Percentiles rank a stretch among this genome's conserved stretches.
These are phyloP conservation scores for Plasmopara viticola DNA, from an alignment of 352 stramenopile species.

Conservation along the genomic window DNA sequence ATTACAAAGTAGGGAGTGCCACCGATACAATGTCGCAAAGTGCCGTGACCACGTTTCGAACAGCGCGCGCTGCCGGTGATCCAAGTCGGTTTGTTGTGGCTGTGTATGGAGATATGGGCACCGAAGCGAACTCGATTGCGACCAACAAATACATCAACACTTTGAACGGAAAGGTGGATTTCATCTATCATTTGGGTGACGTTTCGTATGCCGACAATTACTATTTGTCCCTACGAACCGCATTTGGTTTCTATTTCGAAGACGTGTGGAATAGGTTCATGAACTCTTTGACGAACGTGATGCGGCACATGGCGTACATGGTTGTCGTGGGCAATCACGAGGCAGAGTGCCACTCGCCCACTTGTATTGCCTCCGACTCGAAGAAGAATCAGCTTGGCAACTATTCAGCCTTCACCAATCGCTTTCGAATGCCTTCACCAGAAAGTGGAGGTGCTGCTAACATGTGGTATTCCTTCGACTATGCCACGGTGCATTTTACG, in stretches of 20 bases:
- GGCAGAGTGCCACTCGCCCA: conserved; percentile 40
- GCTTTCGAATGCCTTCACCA: conserved; percentile 32
- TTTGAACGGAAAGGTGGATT: conserved; percentile 25
- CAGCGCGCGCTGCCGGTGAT: conserved; percentile 26
- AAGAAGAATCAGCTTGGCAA: conserved; percentile 30
- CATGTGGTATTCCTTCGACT: conserved; percentile 44
- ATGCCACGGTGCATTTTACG: conserved; percentile 55
- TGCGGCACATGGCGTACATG: conserved; percentile 55
- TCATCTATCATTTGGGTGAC: conserved; percentile 38
- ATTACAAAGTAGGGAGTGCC: conserved; percentile 15
- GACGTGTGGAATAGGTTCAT: too few species aligned
- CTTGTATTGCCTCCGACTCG: conserved; percentile 19
- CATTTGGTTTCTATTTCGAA: too few species aligned
- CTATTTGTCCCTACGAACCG: conserved; percentile 8
- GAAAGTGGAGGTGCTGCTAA: conserved; percentile 31
- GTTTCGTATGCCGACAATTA: conserved; percentile 43
- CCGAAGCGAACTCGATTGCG: conserved; percentile 23
- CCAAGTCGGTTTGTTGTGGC: conserved; percentile 25
- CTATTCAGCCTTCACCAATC: conserved; percentile 50
- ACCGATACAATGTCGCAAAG: conserved; percentile 16
- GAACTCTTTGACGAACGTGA: conserved; percentile 28
- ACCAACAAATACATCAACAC: conserved; percentile 25
- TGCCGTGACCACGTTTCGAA: conserved; percentile 36
- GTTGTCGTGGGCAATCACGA: conserved; percentile 68
- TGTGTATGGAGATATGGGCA: conserved; percentile 38